A percentile compares a stretch with the other conserved stretches of the same genome.
phyloP scores from a whole-genome alignment of 257 asterid genomes.

The Rauvolfia tetraphylla region DNA sequence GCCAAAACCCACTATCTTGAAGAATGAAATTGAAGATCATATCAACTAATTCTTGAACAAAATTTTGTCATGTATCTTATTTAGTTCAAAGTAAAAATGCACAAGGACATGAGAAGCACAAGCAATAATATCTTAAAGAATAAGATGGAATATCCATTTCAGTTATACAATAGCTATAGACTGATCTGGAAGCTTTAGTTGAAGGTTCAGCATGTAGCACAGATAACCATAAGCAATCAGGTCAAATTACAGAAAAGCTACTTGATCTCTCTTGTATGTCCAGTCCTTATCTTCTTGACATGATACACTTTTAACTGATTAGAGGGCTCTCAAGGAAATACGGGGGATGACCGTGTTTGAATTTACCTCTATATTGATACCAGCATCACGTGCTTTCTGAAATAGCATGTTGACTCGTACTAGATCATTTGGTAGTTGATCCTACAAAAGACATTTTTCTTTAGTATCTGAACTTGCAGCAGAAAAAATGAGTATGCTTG shows the following conservation, averaged over 20 bases:
- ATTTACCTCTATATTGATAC: slow-evolving; percentile 68
- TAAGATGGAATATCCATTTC: not conserved
- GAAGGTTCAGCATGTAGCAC: not conserved
- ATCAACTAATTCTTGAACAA: not conserved
- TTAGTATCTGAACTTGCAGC: slow-evolving; percentile 14
- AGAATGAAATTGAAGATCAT: no score
- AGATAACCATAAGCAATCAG: not conserved
- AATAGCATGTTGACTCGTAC: slow-evolving; percentile 77
- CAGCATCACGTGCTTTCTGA: slow-evolving; percentile 81
- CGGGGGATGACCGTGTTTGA: not conserved
- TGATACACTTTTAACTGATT: not conserved
- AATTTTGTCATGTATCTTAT: not conserved
- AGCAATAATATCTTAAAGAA: not conserved
- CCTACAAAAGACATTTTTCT: slow-evolving; percentile 47
- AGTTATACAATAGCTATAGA: not conserved
- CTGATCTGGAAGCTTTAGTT: not conserved
- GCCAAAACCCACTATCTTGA: not conserved
- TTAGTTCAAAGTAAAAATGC: not conserved
- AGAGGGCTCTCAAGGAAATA: not conserved
- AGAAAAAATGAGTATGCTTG: not conserved
- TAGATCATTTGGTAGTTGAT: slow-evolving; percentile 77
- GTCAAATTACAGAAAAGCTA: not conserved
- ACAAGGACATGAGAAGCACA: not conserved
- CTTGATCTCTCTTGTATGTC: not conserved
- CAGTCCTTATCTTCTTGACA: not conserved